Conservation (phyloP, 768 basidiomycete genomes). For the Pseudohyphozyma bogoriensis region DNA sequence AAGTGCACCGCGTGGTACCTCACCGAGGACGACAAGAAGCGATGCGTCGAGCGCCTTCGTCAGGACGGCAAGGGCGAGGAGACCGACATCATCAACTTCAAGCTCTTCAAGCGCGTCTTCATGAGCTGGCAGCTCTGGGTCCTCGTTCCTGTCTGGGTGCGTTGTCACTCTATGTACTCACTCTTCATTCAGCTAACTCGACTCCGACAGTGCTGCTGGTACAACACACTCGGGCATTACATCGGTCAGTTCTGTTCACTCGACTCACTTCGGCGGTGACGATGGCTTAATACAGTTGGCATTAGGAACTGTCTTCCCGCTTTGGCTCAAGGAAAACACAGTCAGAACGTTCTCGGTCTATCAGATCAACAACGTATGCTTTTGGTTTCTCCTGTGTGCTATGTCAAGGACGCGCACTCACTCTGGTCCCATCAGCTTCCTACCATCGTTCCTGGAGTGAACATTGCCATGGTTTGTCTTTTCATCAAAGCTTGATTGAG, state of each 20-base stretch:
- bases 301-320: background rate
- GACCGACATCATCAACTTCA: background rate
- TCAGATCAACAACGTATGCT: background rate
- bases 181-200: background rate
- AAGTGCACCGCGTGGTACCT: background rate
- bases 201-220: background rate
- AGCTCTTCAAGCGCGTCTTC: slow-evolving; percentile 1
- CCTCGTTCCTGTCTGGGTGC: background rate
- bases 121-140: background rate
- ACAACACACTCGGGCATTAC: background rate
- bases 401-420: background rate
- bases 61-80: background rate
- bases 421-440: background rate
- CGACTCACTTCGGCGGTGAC: too few species aligned
- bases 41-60: background rate
- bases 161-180: background rate
- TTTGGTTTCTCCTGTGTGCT: background rate
- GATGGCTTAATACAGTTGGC: too few species aligned
- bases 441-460: background rate
- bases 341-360: too few species aligned
- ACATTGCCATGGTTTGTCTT: too few species aligned
- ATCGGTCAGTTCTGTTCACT: too few species aligned
- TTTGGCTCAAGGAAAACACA: background rate
- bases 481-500: too few species aligned
- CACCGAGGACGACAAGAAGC: background rate